Base-by-base conservation (phyloP, 2,329 filamentous ascomycete species). In the Cladorrhinum sp. region DNA sequence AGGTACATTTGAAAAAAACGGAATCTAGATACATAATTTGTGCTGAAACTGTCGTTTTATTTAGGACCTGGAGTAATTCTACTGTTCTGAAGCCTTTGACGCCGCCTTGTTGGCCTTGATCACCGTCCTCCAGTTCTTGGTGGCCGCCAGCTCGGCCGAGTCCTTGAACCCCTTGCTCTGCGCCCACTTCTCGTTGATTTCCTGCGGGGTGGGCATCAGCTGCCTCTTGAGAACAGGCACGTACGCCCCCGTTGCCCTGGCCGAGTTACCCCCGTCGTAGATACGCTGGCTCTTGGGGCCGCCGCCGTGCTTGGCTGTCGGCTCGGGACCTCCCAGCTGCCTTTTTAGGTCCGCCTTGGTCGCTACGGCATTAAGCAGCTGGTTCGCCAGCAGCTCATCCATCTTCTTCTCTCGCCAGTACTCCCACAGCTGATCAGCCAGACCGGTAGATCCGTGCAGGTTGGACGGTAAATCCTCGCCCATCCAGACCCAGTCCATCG, bases 381-480 rank as follows among this genome's bases (percentile, higher is more conserved):
- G 84, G 61, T 84, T 87, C 0, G 91, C 86, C 59, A 99, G 79
- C 56, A 96, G 78, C 79, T 98, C 95, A 69, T 98, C 92, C 66
- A 98, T 90, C 79, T 96, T 96, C 57, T 84, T 81, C 70, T 87
- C 85, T 62, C 91, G 85, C 93, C 95, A 99, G 22, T 86, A 77
- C 62, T 83, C 80, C 95, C 95, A 99, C 52, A 96, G 73, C 61
- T 87, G 83, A 66, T 92, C 88, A 65, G 92, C 81, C 36, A 93
- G 78, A 25, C 88, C 86, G 64, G 82, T 79, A 55, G 81, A 73
- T 1, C 88, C 89, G 69, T 86, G 88, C 72, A 89, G 88, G 65
- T 81, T 81, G 36, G 78, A 73, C 20, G 77, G 78, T 55, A 73
- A 72, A 41, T 87, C 83, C 64, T 93, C 90, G 49, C 90, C 90